Evolutionary conservation across 2,329 filamentous ascomycete species (phyloP).

Genomic region (Remersonia thermophila): DNA sequence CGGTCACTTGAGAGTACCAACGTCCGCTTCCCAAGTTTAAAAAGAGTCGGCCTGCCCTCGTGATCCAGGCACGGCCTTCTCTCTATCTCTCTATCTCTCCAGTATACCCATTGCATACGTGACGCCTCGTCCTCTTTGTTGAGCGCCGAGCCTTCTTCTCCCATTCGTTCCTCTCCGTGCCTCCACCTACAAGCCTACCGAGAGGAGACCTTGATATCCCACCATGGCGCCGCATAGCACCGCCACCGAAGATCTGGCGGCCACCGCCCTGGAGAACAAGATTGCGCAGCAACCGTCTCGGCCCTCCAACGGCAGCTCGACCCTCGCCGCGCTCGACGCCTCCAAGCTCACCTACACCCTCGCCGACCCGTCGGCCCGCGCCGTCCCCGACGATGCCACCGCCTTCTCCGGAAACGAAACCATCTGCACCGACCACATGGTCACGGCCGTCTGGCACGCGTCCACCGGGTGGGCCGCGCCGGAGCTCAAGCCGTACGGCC

Average conservation of each 20-base stretch:
- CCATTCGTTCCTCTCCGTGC: background rate
- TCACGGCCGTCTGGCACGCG: slow-evolving; percentile 56
- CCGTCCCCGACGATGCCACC: slow-evolving; percentile 38
- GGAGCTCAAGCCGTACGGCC: slow-evolving; percentile 63
- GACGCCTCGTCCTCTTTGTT: slow-evolving; percentile 1
- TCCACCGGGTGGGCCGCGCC: slow-evolving; percentile 60
- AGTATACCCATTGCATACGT: slow-evolving; percentile 2
- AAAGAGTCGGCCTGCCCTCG: background rate
- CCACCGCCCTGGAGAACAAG: slow-evolving; percentile 28
- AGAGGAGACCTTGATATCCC: no score
- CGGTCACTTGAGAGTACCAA: no score
- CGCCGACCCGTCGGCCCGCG: slow-evolving; percentile 34
- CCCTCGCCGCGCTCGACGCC: slow-evolving; percentile 38
- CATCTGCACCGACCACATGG: slow-evolving; percentile 78
- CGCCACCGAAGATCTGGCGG: slow-evolving; percentile 14
- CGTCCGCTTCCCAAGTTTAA: no score
- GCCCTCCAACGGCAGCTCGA: slow-evolving; percentile 18
- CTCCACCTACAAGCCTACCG: no score
- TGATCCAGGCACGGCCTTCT: background rate
- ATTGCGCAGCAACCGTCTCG: slow-evolving; percentile 22
- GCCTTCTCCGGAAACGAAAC: slow-evolving; percentile 38
- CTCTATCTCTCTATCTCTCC: background rate
- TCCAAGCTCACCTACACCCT: slow-evolving; percentile 46
- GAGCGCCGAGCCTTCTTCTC: background rate
- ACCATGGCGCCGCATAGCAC: slow-evolving; percentile 9